Evolutionary conservation across 1,284 basidiomycete species (phyloP).

Genomic region (Apiotrichum gamsii): DNA sequence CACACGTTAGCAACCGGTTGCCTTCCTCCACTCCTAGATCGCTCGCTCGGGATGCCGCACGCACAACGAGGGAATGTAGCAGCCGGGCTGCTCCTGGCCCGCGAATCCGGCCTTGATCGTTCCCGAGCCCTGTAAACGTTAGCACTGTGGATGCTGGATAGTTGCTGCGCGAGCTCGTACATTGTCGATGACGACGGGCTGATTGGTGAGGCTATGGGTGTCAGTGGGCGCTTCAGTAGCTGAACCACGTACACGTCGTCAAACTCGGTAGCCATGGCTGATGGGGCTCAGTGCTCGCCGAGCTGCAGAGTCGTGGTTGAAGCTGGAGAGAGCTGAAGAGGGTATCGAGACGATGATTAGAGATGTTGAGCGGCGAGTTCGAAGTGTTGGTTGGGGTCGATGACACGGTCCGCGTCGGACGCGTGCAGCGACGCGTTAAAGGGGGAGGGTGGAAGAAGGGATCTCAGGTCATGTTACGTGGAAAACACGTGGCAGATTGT

Average conservation of each 20-base stretch:
- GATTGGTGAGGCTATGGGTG: slow-evolving; percentile 42
- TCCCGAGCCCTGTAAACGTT: slow-evolving; percentile 69
- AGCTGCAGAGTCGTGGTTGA: too few species aligned
- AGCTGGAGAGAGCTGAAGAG: too few species aligned
- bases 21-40: not conserved
- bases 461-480: too few species aligned
- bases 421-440: too few species aligned
- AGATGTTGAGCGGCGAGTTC: too few species aligned
- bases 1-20: not conserved
- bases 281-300: not conserved
- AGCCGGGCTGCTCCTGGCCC: slow-evolving; percentile 94
- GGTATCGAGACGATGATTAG: too few species aligned
- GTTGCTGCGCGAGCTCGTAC: slow-evolving; percentile 50
- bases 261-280: slow-evolving; percentile 40
- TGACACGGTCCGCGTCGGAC: too few species aligned
- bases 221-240: not conserved
- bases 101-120: slow-evolving; percentile 97
- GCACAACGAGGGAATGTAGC: slow-evolving; percentile 96
- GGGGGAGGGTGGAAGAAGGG: too few species aligned
- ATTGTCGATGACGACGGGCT: slow-evolving; percentile 83
- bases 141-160: not conserved
- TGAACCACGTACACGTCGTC: slow-evolving; percentile 38
- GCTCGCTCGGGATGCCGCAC: slow-evolving; percentile 50
- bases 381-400: too few species aligned
- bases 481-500: too few species aligned